These are phyloP conservation scores for Malus sylvestris DNA, from an alignment of 306 rosid genomes.

Conservation along the genomic window DNA sequence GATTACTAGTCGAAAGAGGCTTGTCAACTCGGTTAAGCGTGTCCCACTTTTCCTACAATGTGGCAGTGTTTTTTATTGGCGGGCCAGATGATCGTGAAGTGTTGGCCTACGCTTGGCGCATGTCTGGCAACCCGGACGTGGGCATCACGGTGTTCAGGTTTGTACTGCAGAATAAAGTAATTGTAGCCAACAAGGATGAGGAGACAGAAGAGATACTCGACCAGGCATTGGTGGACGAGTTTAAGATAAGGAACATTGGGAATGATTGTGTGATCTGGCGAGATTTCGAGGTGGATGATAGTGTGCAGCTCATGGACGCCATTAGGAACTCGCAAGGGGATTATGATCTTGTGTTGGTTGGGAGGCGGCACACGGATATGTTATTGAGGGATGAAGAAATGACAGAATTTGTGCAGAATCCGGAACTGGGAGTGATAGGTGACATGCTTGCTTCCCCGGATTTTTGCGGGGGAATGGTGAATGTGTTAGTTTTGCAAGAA, in stretches of 20 bases:
- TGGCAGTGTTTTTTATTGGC: conserved; percentile 39
- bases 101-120: conserved; percentile 35
- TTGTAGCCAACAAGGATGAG: background rate
- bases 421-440: conserved; percentile 41
- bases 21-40: background rate
- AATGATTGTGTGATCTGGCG: background rate
- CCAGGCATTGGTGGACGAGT: conserved; percentile 41
- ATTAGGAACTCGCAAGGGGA: conserved; percentile 8
- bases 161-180: background rate
- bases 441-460: conserved; percentile 47
- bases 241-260: conserved; percentile 24
- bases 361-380: conserved; percentile 15
- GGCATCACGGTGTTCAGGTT: conserved; percentile 25
- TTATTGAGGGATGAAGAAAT: conserved; percentile 31
- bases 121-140: conserved; percentile 19
- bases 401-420: conserved; percentile 36
- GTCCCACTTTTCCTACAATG: conserved; percentile 6
- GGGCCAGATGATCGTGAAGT: conserved; percentile 63
- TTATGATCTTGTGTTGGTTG: conserved; percentile 44
- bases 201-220: conserved; percentile 6
- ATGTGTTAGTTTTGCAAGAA: conserved; percentile 36
- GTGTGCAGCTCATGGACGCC: conserved; percentile 11
- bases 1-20: conserved; percentile 49
- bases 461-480: conserved; percentile 33
- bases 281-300: conserved; percentile 33